A percentile compares a stretch with the other conserved stretches of the same genome.
phyloP scores from a whole-genome alignment of 2,329 filamentous ascomycete genomes.

The Penicillium olsonii region DNA sequence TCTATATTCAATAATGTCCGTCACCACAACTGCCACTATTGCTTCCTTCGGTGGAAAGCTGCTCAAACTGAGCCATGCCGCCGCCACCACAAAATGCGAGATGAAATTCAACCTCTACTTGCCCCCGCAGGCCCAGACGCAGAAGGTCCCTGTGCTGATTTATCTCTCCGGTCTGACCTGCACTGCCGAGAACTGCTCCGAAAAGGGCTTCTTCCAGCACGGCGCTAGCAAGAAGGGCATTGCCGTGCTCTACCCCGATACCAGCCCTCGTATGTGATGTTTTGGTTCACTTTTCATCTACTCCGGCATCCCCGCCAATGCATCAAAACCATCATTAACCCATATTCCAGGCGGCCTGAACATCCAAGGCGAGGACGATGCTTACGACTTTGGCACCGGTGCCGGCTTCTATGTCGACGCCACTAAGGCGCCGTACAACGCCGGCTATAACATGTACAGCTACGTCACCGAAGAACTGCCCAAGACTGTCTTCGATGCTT shows the following conservation, averaged over 20 bases:
- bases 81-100: slow-evolving; percentile 74
- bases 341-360: slow-evolving; percentile 64
- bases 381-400: slow-evolving; percentile 87
- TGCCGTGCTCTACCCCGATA: slow-evolving; percentile 94
- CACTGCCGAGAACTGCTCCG: slow-evolving; percentile 77
- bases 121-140: slow-evolving; percentile 66
- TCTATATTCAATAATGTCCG: slow-evolving; percentile 61
- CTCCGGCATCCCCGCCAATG: too few species aligned
- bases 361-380: slow-evolving; percentile 80
- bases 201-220: slow-evolving; percentile 88
- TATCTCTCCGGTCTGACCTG: slow-evolving; percentile 95
- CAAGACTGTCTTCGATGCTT: slow-evolving; percentile 68
- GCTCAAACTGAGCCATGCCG: slow-evolving; percentile 87
- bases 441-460: slow-evolving; percentile 89
- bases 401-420: slow-evolving; percentile 96
- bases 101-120: slow-evolving; percentile 95
- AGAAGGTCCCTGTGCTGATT: slow-evolving; percentile 80
- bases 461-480: slow-evolving; percentile 93
- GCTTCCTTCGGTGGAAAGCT: slow-evolving; percentile 91
- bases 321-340: not conserved
- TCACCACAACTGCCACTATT: slow-evolving; percentile 88
- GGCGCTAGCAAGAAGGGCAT: slow-evolving; percentile 77
- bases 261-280: slow-evolving; percentile 70
- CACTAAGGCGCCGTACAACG: slow-evolving; percentile 69
- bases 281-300: too few species aligned